Base-by-base conservation (phyloP, 495 filamentous ascomycete genomes). In the Aspergillus bridgeri region DNA sequence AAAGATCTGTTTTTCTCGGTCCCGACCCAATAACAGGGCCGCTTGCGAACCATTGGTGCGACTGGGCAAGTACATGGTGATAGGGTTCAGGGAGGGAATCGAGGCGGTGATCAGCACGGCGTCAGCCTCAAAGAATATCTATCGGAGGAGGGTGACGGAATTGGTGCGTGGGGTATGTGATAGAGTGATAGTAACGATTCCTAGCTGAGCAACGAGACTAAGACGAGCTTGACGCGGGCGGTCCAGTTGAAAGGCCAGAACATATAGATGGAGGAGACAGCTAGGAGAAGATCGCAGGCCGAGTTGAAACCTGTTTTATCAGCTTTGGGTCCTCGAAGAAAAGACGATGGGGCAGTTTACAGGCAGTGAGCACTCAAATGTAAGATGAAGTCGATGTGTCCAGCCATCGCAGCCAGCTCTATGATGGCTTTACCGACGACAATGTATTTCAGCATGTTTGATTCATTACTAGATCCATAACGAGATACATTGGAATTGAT, bases 201-300 rank as follows among this genome's bases (percentile, higher is more conserved):
- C 54, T 6, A 46, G 17, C 44, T 56, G 0, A 56, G 54, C 17
- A 56, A 45, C 5, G 45, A 56, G 45, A 56, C 24, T 0, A 56
- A 6, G 21, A 56, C 54, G 17, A 56, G 45, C 15, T 56, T 56
- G 7, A 56, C 20, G 3, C 45, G 45, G 5, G 49, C n/a, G 3
- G 18, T 56, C 54, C 54, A 56, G 45, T 56, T 56, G 13, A 56
- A 49, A 3, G 13, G 24, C 54, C 54, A 49, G 45, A 56, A 49
- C 5, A 49, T 48, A 15, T 48, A 56, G 2, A 56, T 22, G 25
- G 54, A 45, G 44, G 23, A 56, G 45, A 23, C 17, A 15, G 54
- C 54, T 24, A 56, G 54, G 8, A 56, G 46, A 18, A 49, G 45
- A 42, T 56, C 54, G 27, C 54, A 42, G 54, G 54, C 45, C 2